phyloP scores from a whole-genome alignment of 345 rosid genomes.

The Bruguiera parviflora region DNA sequence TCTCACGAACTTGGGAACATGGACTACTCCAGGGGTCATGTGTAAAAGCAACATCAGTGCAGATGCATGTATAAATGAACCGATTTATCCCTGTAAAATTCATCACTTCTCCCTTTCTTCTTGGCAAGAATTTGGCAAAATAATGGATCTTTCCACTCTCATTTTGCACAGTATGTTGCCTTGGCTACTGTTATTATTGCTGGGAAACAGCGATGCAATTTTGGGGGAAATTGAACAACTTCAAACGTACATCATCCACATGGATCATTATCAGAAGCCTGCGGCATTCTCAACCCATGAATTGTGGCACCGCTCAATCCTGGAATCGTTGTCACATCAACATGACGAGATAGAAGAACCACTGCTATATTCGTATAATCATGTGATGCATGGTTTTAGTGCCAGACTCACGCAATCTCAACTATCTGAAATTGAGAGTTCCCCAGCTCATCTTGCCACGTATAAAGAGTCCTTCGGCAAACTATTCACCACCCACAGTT shows the following conservation, averaged over 20 bases:
- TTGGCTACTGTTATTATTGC: constrained; percentile 4
- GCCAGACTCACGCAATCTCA: constrained; percentile 44
- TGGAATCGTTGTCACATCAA: constrained; percentile 18
- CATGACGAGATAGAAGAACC: constrained; percentile 4
- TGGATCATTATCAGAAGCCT: constrained; percentile 41
- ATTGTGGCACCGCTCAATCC: constrained; percentile 27
- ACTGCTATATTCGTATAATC: constrained; percentile 37
- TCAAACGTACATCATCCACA: constrained; percentile 37
- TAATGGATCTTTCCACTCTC: too few species aligned
- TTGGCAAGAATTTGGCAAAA: too few species aligned
- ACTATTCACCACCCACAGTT: constrained; percentile 38
- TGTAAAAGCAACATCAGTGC: too few species aligned
- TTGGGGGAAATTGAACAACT: constrained; percentile 6
- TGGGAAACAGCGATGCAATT: constrained; percentile 4
- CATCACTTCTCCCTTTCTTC: too few species aligned
- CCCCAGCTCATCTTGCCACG: constrained; percentile 38
- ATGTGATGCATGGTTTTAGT: constrained; percentile 45
- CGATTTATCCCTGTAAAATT: too few species aligned
- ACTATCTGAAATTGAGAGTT: constrained; percentile 33
- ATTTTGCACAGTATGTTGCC: not conserved
- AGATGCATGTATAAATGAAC: too few species aligned
- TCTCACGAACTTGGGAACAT: too few species aligned
- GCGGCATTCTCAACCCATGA: constrained; percentile 29
- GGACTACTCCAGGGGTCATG: too few species aligned
- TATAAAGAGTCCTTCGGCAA: constrained; percentile 34